Evolutionary conservation across 139 green algal species (phyloP).

Genomic region (Microglena sp.): DNA sequence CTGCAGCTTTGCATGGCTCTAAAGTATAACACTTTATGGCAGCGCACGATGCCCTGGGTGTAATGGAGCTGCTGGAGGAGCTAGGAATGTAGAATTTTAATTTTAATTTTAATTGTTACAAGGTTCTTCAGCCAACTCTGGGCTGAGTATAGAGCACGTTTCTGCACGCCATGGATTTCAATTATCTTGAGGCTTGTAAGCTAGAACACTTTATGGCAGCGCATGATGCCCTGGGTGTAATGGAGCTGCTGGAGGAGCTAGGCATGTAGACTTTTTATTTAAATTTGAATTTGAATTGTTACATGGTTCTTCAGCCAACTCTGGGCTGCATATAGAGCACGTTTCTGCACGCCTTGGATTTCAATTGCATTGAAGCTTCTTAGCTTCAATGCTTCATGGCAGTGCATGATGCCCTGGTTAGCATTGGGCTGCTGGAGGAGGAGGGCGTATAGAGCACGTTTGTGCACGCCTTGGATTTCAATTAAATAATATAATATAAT

Average conservation of each 20-base stretch:
- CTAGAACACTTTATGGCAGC: neutral
- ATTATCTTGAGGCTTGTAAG: neutral
- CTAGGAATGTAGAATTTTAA: neutral
- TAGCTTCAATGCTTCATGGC: neutral
- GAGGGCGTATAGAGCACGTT: too few species aligned
- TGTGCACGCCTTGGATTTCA: neutral
- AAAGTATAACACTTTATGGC: too few species aligned
- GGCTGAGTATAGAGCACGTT: too few species aligned
- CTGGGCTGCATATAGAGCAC: too few species aligned
- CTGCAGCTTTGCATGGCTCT: too few species aligned
- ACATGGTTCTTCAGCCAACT: too few species aligned
- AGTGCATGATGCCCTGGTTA: neutral
- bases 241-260: neutral
- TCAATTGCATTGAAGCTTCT: neutral
- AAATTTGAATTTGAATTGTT: too few species aligned
- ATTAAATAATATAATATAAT: too few species aligned
- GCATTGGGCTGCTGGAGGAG: neutral
- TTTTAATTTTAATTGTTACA: too few species aligned
- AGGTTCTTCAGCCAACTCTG: too few species aligned
- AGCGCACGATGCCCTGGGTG: neutral
- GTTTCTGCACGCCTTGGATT: neutral
- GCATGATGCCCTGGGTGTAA: conserved; percentile 1
- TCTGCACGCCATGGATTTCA: neutral
- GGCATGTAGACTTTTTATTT: too few species aligned
- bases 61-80: conserved; percentile 1